A percentile compares a stretch with the other conserved stretches of the same genome.
Evolutionary conservation across 164 flowering plant species (phyloP).

Genomic region (Euptelea pleiosperma): DNA sequence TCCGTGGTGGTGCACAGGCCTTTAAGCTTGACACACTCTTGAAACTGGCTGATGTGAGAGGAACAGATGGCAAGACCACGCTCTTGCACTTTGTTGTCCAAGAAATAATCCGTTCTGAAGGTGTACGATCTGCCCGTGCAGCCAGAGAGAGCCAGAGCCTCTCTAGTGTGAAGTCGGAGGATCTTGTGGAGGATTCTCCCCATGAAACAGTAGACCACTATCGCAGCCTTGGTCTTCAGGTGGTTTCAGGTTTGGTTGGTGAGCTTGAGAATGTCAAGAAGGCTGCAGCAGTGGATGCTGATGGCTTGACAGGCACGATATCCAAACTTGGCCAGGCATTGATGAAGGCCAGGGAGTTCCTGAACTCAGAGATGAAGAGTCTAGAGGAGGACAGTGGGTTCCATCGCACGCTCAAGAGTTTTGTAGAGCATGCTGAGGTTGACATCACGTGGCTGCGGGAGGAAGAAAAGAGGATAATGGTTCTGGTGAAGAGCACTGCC

Average conservation of each 20-base stretch:
- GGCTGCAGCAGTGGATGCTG: constrained; percentile 75
- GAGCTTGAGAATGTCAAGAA: constrained; percentile 79
- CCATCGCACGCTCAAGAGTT: constrained; percentile 39
- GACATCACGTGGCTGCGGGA: constrained; percentile 49
- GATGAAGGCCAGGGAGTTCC: constrained; percentile 40
- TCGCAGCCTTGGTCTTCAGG: constrained; percentile 74
- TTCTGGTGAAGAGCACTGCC: constrained; percentile 68
- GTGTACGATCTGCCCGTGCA: constrained; percentile 61
- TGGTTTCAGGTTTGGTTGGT: constrained; percentile 54
- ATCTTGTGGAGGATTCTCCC: constrained; percentile 35
- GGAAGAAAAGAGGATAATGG: constrained; percentile 82
- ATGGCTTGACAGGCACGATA: constrained; percentile 52
- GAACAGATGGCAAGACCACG: constrained; percentile 89
- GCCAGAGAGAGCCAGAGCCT: constrained; percentile 46
- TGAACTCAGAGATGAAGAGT: constrained; percentile 49
- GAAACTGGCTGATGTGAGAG: constrained; percentile 89
- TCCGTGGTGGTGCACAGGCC: constrained; percentile 94
- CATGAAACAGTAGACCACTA: constrained; percentile 51
- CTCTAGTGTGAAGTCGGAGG: constrained; percentile 56
- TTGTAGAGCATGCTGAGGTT: constrained; percentile 64
- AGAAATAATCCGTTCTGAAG: constrained; percentile 89
- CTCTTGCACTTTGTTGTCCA: constrained; percentile 89
- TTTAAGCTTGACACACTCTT: constrained; percentile 94
- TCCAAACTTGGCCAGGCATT: constrained; percentile 47
- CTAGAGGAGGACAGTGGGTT: constrained; percentile 50